Evolutionary conservation across 306 rosid genomes (phyloP), one percentile per base, ranked within the genome.

Genomic region (Parietaria judaica): DNA sequence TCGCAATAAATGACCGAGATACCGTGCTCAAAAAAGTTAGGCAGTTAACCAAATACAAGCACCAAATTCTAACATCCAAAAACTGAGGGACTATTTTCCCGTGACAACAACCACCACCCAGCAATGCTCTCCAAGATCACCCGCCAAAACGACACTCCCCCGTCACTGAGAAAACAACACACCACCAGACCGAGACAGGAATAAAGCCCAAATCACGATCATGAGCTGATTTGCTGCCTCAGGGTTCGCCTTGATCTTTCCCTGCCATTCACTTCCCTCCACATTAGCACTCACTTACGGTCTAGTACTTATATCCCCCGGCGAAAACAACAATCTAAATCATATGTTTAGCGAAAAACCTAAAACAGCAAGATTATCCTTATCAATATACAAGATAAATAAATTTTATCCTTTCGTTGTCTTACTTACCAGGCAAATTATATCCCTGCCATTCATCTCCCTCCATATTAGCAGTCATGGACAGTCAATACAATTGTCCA

Each of bases 161-260:
- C 79, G 66, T 16, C 67, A 79, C 60, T 61, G 75, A 76, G 78
- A 79, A 80, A 70, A 79, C 84, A 71, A 79, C 77, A 71, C 76
- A 81, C 78, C 80, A 83, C 85, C 85, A 76, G 79, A 83, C 95
- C 74, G 65, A 80, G 84, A 77, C 83, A 81, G 79, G 81, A 67
- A 78, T 23, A 23, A 23, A 23, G 81, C 68, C 72, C 83, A 1
- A 70, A 58, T 76, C 61, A 79, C 74, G 67, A 89, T 68, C 69
- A 81, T 70, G 74, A 64, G 84, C 81, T 76, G 73, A 78, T 75
- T 74, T 60, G 61, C 82, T 72, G 84, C 86, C 89, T 81, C 73
- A 51, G 84, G 80, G 86, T 81, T 64, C 72, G 75, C 82, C 80
- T 78, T 66, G 89, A 78, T 61, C 58, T 15, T 23, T 73, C 80